phyloP scores from a whole-genome alignment of 139 green algal species.

The Mesotaenium endlicherianum region DNA sequence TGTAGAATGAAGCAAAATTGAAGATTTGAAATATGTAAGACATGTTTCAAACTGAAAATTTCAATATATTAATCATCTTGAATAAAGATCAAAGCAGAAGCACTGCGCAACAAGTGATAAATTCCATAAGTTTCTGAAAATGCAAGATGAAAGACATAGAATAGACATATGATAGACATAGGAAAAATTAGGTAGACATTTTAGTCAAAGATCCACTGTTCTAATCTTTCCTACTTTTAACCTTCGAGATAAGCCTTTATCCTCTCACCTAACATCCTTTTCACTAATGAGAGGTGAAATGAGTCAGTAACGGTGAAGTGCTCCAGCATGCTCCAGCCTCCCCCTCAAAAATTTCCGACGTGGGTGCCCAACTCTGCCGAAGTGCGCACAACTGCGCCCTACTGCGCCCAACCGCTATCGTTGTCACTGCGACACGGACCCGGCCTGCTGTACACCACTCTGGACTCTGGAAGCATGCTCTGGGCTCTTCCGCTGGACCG shows the following conservation, averaged over 20 bases:
- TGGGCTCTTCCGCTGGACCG: no score
- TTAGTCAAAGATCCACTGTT: background rate
- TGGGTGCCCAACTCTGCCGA: no score
- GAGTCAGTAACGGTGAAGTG: no score
- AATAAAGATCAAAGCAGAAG: background rate
- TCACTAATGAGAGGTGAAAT: no score
- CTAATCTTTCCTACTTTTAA: background rate
- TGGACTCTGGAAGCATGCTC: no score
- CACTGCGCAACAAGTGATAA: background rate
- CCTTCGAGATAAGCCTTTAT: background rate
- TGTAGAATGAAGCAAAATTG: background rate
- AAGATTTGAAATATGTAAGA: background rate
- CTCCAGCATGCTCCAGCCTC: no score
- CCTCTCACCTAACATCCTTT: background rate
- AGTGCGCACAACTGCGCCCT: no score
- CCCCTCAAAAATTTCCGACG: no score
- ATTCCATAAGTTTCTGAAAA: background rate
- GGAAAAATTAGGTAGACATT: background rate
- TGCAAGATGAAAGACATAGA: background rate
- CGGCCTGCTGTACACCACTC: no score
- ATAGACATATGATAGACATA: background rate
- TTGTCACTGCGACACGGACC: no score
- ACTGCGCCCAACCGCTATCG: no score
- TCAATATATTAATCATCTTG: background rate
- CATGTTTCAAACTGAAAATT: background rate